Base-by-base conservation (phyloP, 805 yeast species). In the Tetrapisispora arboricola region DNA sequence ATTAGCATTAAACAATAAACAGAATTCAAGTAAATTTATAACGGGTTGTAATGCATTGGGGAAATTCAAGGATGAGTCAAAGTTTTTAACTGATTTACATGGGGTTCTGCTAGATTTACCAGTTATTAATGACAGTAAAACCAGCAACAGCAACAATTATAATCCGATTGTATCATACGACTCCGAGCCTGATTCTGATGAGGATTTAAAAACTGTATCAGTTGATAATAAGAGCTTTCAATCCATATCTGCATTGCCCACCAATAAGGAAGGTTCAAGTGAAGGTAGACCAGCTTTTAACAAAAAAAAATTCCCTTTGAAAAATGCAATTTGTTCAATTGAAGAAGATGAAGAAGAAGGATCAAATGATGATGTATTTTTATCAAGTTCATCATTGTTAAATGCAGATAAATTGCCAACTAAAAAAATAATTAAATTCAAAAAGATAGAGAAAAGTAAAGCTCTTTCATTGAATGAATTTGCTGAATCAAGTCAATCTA, bases 41-140 rank as follows among this genome's bases (percentile, higher is more conserved):
- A 46, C 34, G 6, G 48, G 55, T 10, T 53, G 60, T 32, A 44
- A 39, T 32, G 59, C 56, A 1, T 27, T 59, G 32, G 59, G 58
- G 3, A 55, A 51, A 19, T 55, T 59, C 36, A 35, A 49, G 16
- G 55, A 48, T 2, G 33, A 49, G 6, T 50, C 50, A 3, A 32
- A 27, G 9, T 48, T 49, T 36, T 32, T 53, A 8, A 22, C 26
- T 3, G 32, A 41, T 12, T 42, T 53, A 4, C 46, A 44, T 36
- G 11, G 17, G 4, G 29, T 15, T 16, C 22, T 34, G 8, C 6
- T 34, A 21, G 15, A 20, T 3, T 37, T 35, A 24, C 3, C 44
- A 21, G 26, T 16, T 46, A 15, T 18, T 32, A 13, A 22, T 10
- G 25, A 8, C 25, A 22, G 13, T n/a, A 11, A 25, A 11, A 25